phyloP scores from a whole-genome alignment of 2,329 filamentous ascomycete species.

The Chalara sp. region DNA sequence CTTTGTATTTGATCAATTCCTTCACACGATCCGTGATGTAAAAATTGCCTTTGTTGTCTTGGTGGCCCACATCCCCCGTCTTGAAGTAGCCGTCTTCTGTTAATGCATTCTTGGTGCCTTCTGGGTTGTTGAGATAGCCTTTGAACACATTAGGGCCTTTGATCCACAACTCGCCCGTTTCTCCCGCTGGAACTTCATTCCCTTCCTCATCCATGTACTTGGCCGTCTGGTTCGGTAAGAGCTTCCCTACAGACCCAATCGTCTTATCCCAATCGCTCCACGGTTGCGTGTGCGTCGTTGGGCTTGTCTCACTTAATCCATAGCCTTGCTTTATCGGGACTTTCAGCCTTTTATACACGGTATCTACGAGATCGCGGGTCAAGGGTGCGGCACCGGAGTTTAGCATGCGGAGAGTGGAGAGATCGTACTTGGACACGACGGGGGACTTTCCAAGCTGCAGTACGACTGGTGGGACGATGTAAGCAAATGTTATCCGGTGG shows the following conservation, averaged over 20 bases:
- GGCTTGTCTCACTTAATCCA: constrained; percentile 80
- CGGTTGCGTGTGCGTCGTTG: constrained; percentile 66
- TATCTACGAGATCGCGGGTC: constrained; percentile 71
- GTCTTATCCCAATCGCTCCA: constrained; percentile 70
- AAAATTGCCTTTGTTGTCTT: constrained; percentile 72
- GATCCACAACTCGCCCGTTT: constrained; percentile 69
- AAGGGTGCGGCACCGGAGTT: constrained; percentile 84
- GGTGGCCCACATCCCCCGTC: constrained; percentile 79
- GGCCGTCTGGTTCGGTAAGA: constrained; percentile 73
- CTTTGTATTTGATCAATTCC: constrained; percentile 33
- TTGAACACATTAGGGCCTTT: constrained; percentile 75
- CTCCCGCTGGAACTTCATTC: constrained; percentile 53
- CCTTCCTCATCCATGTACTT: constrained; percentile 68
- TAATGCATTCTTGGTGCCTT: constrained; percentile 64
- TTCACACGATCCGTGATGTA: constrained; percentile 70
- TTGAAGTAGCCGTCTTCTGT: constrained; percentile 79
- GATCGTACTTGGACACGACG: constrained; percentile 70
- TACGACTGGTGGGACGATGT: constrained; percentile 79
- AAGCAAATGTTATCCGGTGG: constrained; percentile 66
- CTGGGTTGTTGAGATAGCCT: constrained; percentile 70
- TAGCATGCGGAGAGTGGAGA: constrained; percentile 73
- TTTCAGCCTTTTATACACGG: constrained; percentile 65
- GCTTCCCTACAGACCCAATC: constrained; percentile 70
- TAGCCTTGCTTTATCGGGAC: constrained; percentile 89
- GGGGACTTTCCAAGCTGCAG: constrained; percentile 76